Base-by-base conservation (phyloP, 2,329 filamentous ascomycete genomes). In the Fusarium sp. region DNA sequence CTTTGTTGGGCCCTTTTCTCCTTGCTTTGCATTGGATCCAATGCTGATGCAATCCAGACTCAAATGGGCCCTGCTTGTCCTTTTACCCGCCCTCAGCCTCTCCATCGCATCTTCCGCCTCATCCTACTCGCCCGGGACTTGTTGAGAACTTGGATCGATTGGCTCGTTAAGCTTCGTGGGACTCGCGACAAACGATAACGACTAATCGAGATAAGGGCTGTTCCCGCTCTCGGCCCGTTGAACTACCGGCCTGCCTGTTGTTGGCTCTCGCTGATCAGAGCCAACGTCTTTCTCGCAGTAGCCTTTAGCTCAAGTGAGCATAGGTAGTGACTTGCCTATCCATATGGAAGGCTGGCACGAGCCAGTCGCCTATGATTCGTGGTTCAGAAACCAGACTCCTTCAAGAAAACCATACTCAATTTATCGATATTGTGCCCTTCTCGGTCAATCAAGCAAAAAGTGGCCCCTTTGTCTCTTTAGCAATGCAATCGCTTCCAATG, bases 41-140 rank as follows among this genome's bases (percentile, higher is more conserved):
- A 71, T 70, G 52, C 68, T 73, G 71, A 54, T 74, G 58, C 64
- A 71, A 75, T 78, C 76, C 68, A 78, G 76, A 76, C 72, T 67
- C 57, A 34, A 59, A 70, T 72, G 57, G 68, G 64, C 72, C 74
- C 70, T 64, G 65, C 58, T 68, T 76, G 66, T 65, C 67, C 66
- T 68, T 69, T 75, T 60, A 18, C 58, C 58, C 13, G 63, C 48
- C 35, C 61, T 67, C 25, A 48, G 67, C 72, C 59, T 70, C 60
- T 68, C 62, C 54, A 59, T 30, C 45, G 27, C 32, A 59, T 61
- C 58, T 30, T 72, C 39, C 62, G 32, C 27, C 27, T 50, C 52
- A 27, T 43, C 63, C 23, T 59, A 57, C 39, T 65, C 61, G 54
- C 52, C 74, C 43, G 61, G 61, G n/a, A 64, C 37, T 65, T 39